These are phyloP conservation scores for Ziziphus jujuba DNA, from an alignment of 306 rosid genomes.

Conservation along the genomic window DNA sequence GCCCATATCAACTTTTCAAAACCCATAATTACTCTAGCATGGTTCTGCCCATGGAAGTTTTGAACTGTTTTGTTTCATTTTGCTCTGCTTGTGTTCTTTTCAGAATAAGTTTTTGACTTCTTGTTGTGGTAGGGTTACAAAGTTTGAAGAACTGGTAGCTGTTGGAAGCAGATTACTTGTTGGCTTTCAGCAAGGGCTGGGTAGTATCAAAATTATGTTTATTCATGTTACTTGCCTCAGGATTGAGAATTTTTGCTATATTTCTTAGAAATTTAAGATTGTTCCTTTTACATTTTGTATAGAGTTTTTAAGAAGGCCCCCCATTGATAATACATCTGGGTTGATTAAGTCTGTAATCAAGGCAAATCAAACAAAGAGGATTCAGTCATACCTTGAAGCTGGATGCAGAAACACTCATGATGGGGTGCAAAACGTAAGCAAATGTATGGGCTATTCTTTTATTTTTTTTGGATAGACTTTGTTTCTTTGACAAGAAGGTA, in stretches of 20 bases:
- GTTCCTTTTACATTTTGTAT: constrained; percentile 8
- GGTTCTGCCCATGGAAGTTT: not conserved
- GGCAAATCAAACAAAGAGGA: constrained; percentile 54
- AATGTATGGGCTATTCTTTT: constrained; percentile 34
- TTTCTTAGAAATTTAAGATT: constrained; percentile 1
- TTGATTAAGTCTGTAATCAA: constrained; percentile 48
- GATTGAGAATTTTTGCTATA: constrained; percentile 3
- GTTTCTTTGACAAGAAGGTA: not conserved
- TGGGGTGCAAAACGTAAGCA: constrained; percentile 40
- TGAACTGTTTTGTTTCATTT: not conserved
- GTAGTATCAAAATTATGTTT: constrained; percentile 38
- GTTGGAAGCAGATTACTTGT: constrained; percentile 58
- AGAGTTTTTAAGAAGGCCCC: constrained; percentile 70
- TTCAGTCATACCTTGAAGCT: constrained; percentile 57
- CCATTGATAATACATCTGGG: constrained; percentile 48
- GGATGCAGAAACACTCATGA: constrained; percentile 61
- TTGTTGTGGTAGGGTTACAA: constrained; percentile 47
- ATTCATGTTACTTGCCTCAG: constrained; percentile 2
- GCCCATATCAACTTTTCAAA: not conserved
- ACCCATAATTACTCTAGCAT: not conserved
- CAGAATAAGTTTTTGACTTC: constrained; percentile 22
- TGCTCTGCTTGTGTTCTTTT: not conserved
- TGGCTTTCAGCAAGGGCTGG: constrained; percentile 71
- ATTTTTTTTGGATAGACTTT: not conserved
- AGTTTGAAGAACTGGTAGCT: constrained; percentile 59